These are phyloP conservation scores for Elaeis oleifera DNA, from an alignment of 202 grass and related monocot genomes.

Conservation along the genomic window DNA sequence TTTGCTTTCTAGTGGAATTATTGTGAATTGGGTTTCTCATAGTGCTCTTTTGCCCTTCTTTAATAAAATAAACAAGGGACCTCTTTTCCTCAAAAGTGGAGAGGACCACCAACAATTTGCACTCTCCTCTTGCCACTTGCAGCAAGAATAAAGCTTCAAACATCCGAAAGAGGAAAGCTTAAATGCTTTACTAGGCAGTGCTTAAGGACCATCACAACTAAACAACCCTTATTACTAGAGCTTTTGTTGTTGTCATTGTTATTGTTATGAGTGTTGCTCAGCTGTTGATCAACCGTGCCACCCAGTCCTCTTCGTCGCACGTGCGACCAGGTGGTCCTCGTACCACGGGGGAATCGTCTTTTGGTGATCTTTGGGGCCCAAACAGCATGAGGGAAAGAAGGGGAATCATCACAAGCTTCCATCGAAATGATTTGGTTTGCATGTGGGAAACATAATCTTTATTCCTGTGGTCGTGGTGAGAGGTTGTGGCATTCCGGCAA, in stretches of 20 bases:
- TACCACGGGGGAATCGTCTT: too few species aligned
- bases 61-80: background rate
- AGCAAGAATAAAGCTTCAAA: too few species aligned
- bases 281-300: too few species aligned
- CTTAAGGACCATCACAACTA: too few species aligned
- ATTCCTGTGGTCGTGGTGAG: background rate
- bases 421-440: constrained; percentile 2
- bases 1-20: constrained; percentile 3
- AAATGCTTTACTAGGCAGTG: background rate
- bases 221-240: too few species aligned
- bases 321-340: too few species aligned
- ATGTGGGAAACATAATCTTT: constrained; percentile 3
- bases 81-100: background rate
- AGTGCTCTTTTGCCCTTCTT: background rate
- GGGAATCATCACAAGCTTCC: background rate
- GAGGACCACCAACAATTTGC: background rate
- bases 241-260: too few species aligned
- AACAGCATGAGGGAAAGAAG: background rate
- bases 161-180: background rate
- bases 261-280: too few species aligned
- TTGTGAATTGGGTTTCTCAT: background rate
- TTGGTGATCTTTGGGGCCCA: too few species aligned
- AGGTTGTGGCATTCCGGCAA: too few species aligned
- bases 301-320: too few species aligned
- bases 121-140: too few species aligned